A percentile compares a stretch with the other conserved stretches of the same genome.
Conservation (phyloP, 345 rosid species). For the Corchorus capsularis region DNA sequence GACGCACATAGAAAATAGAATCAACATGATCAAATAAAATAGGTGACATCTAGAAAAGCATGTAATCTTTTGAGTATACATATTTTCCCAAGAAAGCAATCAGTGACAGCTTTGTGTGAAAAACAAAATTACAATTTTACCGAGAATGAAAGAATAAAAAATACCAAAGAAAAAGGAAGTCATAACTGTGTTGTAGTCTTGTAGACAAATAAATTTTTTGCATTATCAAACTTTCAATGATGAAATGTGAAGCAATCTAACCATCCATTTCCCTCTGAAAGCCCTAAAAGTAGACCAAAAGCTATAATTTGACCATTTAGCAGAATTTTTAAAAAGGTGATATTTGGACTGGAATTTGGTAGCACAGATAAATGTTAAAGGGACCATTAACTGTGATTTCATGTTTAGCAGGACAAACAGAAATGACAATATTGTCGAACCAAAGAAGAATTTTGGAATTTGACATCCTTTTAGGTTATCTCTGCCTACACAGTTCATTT, state of each 20-base stretch:
- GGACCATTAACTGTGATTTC: background rate
- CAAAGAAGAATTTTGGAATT: background rate
- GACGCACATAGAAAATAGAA: background rate
- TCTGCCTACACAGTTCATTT: background rate
- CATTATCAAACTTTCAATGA: background rate
- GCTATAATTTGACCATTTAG: background rate
- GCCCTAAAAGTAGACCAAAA: background rate
- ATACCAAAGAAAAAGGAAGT: background rate
- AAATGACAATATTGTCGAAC: background rate
- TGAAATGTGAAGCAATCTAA: background rate
- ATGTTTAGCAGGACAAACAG: background rate
- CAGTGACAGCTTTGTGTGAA: too few species aligned
- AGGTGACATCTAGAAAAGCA: slow-evolving; percentile 2
- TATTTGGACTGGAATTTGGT: background rate
- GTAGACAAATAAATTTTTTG: background rate
- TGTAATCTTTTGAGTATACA: background rate
- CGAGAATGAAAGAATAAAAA: background rate
- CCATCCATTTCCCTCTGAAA: background rate
- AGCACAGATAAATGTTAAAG: background rate
- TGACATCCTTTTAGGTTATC: background rate
- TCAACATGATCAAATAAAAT: background rate
- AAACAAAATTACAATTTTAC: background rate
- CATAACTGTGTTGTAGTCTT: too few species aligned
- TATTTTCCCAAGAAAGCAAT: background rate
- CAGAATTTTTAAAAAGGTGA: background rate